A percentile compares a stretch with the other conserved stretches of the same genome.
Evolutionary conservation across 1,139 yeast species (phyloP).

Genomic region (Citeromyces siamensis): DNA sequence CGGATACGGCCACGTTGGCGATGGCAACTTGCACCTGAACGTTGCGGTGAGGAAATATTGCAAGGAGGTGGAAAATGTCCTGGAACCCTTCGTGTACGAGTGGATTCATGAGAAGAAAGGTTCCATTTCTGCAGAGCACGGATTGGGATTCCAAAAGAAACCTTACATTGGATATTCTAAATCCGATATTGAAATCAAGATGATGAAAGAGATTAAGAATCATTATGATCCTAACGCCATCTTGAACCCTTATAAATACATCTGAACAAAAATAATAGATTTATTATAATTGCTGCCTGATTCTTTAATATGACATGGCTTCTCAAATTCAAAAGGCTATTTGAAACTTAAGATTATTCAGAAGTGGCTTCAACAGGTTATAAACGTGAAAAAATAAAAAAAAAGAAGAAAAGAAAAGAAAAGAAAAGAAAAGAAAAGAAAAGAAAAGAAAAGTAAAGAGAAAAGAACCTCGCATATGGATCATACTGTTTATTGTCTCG

Average conservation of each 20-base stretch:
- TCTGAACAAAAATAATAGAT: slow-evolving; percentile 21
- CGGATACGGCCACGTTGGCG: slow-evolving; percentile 96
- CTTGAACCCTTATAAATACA: slow-evolving; percentile 86
- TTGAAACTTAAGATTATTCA: too few species aligned
- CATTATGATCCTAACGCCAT: slow-evolving; percentile 84
- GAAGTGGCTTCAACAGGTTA: too few species aligned
- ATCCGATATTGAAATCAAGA: slow-evolving; percentile 47
- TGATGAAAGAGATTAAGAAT: slow-evolving; percentile 69
- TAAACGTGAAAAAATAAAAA: too few species aligned
- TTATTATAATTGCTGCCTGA: too few species aligned
- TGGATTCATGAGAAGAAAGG: slow-evolving; percentile 70
- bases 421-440: too few species aligned
- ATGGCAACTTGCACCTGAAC: slow-evolving; percentile 87
- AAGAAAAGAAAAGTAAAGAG: too few species aligned
- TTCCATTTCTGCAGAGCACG: slow-evolving; percentile 94
- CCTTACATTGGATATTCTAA: slow-evolving; percentile 80
- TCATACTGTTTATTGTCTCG: too few species aligned
- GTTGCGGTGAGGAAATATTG: slow-evolving; percentile 80
- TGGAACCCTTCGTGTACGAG: slow-evolving; percentile 92
- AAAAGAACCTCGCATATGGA: too few species aligned
- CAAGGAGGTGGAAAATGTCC: slow-evolving; percentile 58
- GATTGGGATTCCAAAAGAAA: slow-evolving; percentile 92
- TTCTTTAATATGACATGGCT: too few species aligned
- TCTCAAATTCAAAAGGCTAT: too few species aligned
- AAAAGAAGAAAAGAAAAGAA: too few species aligned